phyloP scores from a whole-genome alignment of 805 yeast species.

The Zygoascus flipseniorum region DNA sequence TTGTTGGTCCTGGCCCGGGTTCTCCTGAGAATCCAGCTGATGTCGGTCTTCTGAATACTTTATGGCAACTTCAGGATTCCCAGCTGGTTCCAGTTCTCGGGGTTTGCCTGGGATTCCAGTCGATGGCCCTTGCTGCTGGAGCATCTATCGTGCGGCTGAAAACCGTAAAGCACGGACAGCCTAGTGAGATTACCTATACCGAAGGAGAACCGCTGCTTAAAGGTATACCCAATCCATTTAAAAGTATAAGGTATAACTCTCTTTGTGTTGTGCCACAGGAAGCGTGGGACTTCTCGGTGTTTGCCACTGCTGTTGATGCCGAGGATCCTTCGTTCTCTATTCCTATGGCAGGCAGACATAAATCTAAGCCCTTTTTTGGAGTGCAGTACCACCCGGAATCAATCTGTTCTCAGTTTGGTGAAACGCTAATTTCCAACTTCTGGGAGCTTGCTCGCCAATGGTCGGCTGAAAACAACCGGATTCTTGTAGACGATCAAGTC shows the following conservation, averaged over 20 bases:
- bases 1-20: slow-evolving; percentile 98
- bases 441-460: slow-evolving; percentile 38
- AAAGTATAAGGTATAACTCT: slow-evolving; percentile 86
- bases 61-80: slow-evolving; percentile 38
- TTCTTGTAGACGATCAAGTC: neutral
- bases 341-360: slow-evolving; percentile 75
- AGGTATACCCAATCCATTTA: slow-evolving; percentile 37
- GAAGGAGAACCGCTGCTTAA: slow-evolving; percentile 27
- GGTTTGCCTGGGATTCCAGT: slow-evolving; percentile 88
- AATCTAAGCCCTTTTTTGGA: slow-evolving; percentile 63
- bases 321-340: slow-evolving; percentile 36
- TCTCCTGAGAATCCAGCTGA: slow-evolving; percentile 59
- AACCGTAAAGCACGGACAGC: slow-evolving; percentile 78
- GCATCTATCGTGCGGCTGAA: slow-evolving; percentile 43
- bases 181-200: slow-evolving; percentile 40
- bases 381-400: slow-evolving; percentile 98
- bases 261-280: slow-evolving; percentile 38
- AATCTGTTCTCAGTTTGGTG: slow-evolving; percentile 69
- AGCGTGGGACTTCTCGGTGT: slow-evolving; percentile 18
- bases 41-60: slow-evolving; percentile 58
- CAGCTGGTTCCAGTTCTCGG: slow-evolving; percentile 65
- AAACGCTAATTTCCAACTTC: slow-evolving; percentile 51
- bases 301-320: slow-evolving; percentile 34
- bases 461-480: slow-evolving; percentile 20
- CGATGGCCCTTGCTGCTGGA: slow-evolving; percentile 59